Evolutionary conservation across 2,329 filamentous ascomycete genomes (phyloP).

Genomic region (Blumeria hordei): DNA sequence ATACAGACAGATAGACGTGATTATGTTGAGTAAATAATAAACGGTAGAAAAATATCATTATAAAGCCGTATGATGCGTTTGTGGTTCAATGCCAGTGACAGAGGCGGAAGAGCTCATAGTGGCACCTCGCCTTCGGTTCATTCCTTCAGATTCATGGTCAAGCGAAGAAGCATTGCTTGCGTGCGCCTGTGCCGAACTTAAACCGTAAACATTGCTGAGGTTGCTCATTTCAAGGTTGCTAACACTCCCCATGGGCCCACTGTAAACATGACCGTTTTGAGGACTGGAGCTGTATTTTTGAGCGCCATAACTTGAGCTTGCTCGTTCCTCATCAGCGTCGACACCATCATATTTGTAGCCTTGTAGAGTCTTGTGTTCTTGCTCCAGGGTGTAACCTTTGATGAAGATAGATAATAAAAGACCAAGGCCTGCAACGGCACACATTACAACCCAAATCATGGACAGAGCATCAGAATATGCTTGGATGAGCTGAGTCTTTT

Average conservation of each 20-base stretch:
- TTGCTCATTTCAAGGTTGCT: neutral
- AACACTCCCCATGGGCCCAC: neutral
- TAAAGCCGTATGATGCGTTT: neutral
- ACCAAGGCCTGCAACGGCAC: conserved; percentile 24
- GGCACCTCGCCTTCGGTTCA: neutral
- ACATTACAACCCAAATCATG: conserved; percentile 31
- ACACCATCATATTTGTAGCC: conserved; percentile 12
- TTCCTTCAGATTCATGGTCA: neutral
- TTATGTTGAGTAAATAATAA: too few relatives aligned
- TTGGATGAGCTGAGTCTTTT: conserved; percentile 22
- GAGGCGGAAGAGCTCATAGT: neutral
- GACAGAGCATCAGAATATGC: conserved; percentile 29
- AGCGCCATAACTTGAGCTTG: neutral
- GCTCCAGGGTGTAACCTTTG: conserved; percentile 23
- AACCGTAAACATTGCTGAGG: neutral
- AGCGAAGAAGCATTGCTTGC: neutral
- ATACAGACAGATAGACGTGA: too few relatives aligned
- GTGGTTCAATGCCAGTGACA: neutral
- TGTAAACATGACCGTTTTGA: neutral
- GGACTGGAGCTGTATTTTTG: neutral
- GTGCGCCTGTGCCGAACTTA: too few relatives aligned
- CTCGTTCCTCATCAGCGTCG: neutral
- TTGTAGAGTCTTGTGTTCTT: conserved; percentile 23
- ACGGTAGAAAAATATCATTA: neutral
- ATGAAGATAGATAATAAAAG: conserved; percentile 24